A percentile compares a stretch with the other conserved stretches of the same genome.
These are phyloP conservation scores for Podila minutissima DNA, from an alignment of 192 early-diverging fungal genomes.

Conservation along the genomic window DNA sequence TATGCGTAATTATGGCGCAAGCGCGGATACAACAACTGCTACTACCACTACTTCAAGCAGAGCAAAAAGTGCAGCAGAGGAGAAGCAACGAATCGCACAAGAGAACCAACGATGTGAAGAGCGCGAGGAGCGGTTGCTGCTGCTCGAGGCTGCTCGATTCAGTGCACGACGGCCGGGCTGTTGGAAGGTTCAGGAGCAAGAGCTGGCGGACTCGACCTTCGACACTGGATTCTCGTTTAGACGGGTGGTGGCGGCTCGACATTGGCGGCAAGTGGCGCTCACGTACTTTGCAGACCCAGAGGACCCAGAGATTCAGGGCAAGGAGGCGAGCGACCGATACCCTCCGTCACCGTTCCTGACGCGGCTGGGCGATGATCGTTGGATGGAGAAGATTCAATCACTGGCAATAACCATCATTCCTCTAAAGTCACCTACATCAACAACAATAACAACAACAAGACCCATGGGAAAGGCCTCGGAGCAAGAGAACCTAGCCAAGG, in stretches of 20 bases:
- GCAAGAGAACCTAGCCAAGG: constrained; percentile 5
- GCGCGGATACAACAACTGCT: background rate
- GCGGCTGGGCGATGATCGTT: constrained; percentile 10
- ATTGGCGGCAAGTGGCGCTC: constrained; percentile 35
- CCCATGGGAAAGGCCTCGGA: background rate
- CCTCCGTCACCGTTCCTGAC: constrained; percentile 30
- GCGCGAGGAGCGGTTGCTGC: constrained; percentile 27
- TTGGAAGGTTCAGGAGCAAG: background rate
- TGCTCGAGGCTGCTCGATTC: constrained; percentile 32
- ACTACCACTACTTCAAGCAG: background rate
- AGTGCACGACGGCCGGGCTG: constrained; percentile 8
- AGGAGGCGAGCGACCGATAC: background rate
- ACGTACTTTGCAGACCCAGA: constrained; percentile 6
- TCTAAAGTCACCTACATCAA: background rate
- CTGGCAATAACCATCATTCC: background rate
- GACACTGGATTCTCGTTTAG: background rate
- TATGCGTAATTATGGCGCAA: no score
- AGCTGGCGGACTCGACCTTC: background rate
- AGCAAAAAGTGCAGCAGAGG: background rate
- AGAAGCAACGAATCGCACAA: constrained; percentile 11
- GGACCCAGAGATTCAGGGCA: background rate
- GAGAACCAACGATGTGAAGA: constrained; percentile 31
- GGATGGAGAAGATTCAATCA: constrained; percentile 34
- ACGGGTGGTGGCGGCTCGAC: constrained; percentile 14
- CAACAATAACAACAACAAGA: background rate